Conservation (phyloP, 2,329 filamentous ascomycete species). For the Aspergillus piperis region DNA sequence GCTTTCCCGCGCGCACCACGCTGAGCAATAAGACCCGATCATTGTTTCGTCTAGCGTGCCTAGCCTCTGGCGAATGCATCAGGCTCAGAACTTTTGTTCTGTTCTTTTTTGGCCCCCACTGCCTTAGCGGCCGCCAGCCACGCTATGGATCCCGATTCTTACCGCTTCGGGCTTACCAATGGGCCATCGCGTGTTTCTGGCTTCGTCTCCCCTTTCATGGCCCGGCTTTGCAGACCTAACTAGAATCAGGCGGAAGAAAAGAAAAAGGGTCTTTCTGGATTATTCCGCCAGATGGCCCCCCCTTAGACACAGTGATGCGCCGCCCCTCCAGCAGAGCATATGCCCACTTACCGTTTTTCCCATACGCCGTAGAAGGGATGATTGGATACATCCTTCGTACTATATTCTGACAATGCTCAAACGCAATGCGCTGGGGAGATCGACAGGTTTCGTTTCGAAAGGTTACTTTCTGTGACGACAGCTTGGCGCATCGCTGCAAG, state of each 20-base stretch:
- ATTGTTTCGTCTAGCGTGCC: not conserved
- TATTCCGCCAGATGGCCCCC: constrained; percentile 5
- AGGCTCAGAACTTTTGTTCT: not conserved
- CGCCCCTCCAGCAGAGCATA: not conserved
- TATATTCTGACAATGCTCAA: not conserved
- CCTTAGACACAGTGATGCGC: not conserved
- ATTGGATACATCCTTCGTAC: not conserved
- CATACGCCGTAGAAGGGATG: not conserved
- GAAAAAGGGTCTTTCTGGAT: constrained; percentile 13
- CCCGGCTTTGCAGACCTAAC: not conserved
- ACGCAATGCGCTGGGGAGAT: not conserved
- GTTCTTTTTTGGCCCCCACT: constrained; percentile 20
- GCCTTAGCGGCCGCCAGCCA: constrained; percentile 19
- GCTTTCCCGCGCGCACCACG: not conserved
- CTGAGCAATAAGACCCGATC: not conserved
- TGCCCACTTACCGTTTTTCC: not conserved
- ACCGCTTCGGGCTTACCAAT: constrained; percentile 2
- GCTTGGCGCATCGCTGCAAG: not conserved
- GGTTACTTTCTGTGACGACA: not conserved
- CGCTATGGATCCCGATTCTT: constrained; percentile 16
- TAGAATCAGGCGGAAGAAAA: not conserved
- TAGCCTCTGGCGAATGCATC: not conserved
- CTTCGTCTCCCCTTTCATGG: not conserved
- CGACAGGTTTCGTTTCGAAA: not conserved
- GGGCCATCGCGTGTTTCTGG: not conserved